A percentile compares a stretch with the other conserved stretches of the same genome.
Evolutionary conservation across 2,329 filamentous ascomycete species (phyloP).

Genomic region (Nothomitra cinnamomea): DNA sequence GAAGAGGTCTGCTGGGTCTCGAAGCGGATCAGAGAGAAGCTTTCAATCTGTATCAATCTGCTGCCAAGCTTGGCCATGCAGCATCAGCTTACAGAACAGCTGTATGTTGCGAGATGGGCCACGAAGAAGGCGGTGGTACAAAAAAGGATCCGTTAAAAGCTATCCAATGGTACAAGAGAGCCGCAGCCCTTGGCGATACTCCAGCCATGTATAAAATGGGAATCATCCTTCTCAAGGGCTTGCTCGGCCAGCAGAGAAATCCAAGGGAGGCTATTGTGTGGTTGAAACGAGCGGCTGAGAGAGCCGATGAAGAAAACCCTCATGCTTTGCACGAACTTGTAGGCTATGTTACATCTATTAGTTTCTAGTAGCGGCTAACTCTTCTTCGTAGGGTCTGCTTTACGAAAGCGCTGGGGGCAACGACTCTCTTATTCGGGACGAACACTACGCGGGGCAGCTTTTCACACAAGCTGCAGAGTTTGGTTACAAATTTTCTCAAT

Average conservation of each 20-base stretch:
- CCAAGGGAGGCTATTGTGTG: constrained; percentile 75
- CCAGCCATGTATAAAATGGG: constrained; percentile 98
- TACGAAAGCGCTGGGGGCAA: constrained; percentile 28
- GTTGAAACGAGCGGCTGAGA: constrained; percentile 84
- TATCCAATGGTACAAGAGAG: constrained; percentile 94
- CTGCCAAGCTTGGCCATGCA: constrained; percentile 75
- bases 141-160: constrained; percentile 82
- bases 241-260: constrained; percentile 74
- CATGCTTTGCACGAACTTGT: constrained; percentile 86
- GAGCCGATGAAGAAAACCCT: constrained; percentile 76
- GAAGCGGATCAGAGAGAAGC: constrained; percentile 81
- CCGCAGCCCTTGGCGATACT: constrained; percentile 74
- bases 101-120: constrained; percentile 91
- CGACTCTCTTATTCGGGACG: constrained; percentile 66
- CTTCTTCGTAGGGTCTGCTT: constrained; percentile 27
- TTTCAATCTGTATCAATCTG: constrained; percentile 82
- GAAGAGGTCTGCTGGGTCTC: constrained; percentile 60
- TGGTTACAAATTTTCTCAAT: constrained; percentile 92
- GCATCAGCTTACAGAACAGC: constrained; percentile 85
- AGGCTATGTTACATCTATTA: constrained; percentile 18
- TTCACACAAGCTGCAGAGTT: constrained; percentile 75
- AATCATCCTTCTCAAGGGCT: constrained; percentile 84
- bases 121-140: constrained; percentile 86
- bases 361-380: background rate
- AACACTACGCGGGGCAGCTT: constrained; percentile 61